Base-by-base conservation (phyloP, 768 basidiomycete genomes). In the Lactarius pseudohatsudake region DNA sequence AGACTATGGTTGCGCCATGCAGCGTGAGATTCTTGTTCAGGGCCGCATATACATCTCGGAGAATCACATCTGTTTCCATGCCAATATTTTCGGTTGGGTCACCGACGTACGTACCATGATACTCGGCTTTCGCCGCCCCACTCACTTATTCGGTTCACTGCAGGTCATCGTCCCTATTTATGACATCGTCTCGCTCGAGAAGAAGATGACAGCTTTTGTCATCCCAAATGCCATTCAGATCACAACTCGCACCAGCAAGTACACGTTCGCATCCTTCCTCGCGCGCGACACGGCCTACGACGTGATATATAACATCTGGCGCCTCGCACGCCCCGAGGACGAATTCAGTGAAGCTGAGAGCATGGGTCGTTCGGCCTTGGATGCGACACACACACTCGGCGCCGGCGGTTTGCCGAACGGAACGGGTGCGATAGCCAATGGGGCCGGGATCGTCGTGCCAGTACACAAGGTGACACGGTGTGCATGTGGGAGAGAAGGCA, bases 21-120 rank as follows among this genome's bases (percentile, higher is more conserved):
- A 98, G 77, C 86, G 95, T 50, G 97, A 98, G 76, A 98, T 98
- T 71, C 81, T 98, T 36, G 90, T 98, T 53, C 97, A 98, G 81
- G 97, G 97, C 5, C 83, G 97, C 13, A 75, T 99, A 64, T 98
- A 98, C 77, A 92, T 98, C 28, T 98, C 97, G 8, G 96, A 99
- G 78, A 98, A 98, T 77, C 96, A 98, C 74, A 85, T 98, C n/a
- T 98, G 94, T 79, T 99, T 98, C 81, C 93, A 99, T 72, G 96
- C 97, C 53, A 98, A 98, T 74, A 98, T 98, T 54, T 96, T 98
- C 77, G 96, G 97, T 53, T 98, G 96, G 97, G 90, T 97, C 58
- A 98, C 96, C 34, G 89, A 96, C 74, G 96, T 96, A 76, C 76
- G 95, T 81, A 0, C 41, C 15, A 36, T 59, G 57, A 55, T 36